Evolutionary conservation across 805 yeast species (phyloP), one percentile per base, ranked within the genome.

Genomic region (Wickerhamiella alocasiicola): DNA sequence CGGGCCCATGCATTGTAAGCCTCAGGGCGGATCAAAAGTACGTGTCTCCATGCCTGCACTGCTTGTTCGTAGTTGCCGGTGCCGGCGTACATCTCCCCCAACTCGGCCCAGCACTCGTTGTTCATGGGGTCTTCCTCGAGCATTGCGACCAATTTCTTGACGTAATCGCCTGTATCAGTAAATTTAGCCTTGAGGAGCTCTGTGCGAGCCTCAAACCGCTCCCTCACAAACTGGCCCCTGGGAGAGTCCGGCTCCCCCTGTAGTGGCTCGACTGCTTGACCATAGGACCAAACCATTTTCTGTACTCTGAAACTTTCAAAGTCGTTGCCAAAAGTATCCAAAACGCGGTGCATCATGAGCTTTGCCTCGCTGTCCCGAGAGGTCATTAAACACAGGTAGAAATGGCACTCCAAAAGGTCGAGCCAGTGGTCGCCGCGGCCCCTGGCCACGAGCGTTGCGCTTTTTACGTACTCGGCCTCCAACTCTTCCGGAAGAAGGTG

Each of bases 91-190:
- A 70, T 63, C 27, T 74, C 72, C 3, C 76, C 79, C 42, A 85
- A 64, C 57, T 82, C 94, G 36, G 75, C 67, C 94, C 94, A 84
- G 2, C 80, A 63, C 47, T 79, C 76, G 2, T 72, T 63, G 57
- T 91, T 97, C 16, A 77, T 56, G 1, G 96, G 95, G 49, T 71
- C 74, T 38, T 68, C 60, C 41, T 76, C 78, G 39, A 82, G 59
- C 48, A 68, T 72, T 26, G 64, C 68, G 9, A 64, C 62, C 49
- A 87, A 64, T 40, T 68, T 70, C 26, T 65, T 62, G 33, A 82
- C 67, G 55, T 74, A 81, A 29, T 55, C 56, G 21, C 66, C 52
- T 49, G 64, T 65, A 25, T 35, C 36, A 7, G n/a, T 37, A 44
- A 36, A 7, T 51, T 34, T 19, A 36, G 43, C 3, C 36, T 31